A percentile compares a stretch with the other conserved stretches of the same genome.
phyloP scores from a whole-genome alignment of 257 asterid species.

The Solanum clarkiae region DNA sequence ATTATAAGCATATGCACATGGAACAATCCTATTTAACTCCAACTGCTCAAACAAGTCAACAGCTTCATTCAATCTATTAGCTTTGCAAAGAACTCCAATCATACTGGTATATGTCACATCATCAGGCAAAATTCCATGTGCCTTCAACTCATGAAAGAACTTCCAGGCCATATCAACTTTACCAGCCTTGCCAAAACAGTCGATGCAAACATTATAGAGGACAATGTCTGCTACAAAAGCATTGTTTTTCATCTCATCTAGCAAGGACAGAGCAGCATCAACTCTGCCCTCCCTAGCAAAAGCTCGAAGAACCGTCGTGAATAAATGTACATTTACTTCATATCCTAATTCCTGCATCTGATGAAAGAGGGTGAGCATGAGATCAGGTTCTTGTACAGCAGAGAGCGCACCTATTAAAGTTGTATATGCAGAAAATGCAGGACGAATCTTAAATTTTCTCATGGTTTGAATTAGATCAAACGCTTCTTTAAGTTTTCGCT shows the following conservation, averaged over 20 bases:
- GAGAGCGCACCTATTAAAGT: constrained; percentile 82
- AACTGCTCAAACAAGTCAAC: constrained; percentile 76
- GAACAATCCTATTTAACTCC: constrained; percentile 59
- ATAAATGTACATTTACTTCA: constrained; percentile 71
- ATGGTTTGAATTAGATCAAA: constrained; percentile 61
- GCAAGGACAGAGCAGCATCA: constrained; percentile 73
- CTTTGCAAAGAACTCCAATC: constrained; percentile 84
- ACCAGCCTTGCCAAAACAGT: constrained; percentile 87
- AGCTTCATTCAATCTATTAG: constrained; percentile 59
- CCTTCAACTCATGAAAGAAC: constrained; percentile 78
- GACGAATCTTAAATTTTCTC: constrained; percentile 76
- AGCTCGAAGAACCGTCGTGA: constrained; percentile 69
- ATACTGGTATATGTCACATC: constrained; percentile 87
- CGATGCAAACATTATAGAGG: constrained; percentile 83
- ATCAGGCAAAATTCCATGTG: constrained; percentile 62
- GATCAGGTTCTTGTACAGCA: constrained; percentile 40
- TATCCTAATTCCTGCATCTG: constrained; percentile 96
- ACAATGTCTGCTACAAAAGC: constrained; percentile 73
- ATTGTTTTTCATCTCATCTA: constrained; percentile 82
- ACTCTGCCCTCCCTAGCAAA: constrained; percentile 82
- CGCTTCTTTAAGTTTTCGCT: constrained; percentile 44
- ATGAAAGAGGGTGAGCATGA: constrained; percentile 69
- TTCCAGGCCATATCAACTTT: constrained; percentile 95
- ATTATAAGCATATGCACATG: constrained; percentile 94
- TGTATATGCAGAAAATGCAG: constrained; percentile 94